Conservation (phyloP, 2,329 filamentous ascomycete genomes). For the Cordyceps pruinosa region DNA sequence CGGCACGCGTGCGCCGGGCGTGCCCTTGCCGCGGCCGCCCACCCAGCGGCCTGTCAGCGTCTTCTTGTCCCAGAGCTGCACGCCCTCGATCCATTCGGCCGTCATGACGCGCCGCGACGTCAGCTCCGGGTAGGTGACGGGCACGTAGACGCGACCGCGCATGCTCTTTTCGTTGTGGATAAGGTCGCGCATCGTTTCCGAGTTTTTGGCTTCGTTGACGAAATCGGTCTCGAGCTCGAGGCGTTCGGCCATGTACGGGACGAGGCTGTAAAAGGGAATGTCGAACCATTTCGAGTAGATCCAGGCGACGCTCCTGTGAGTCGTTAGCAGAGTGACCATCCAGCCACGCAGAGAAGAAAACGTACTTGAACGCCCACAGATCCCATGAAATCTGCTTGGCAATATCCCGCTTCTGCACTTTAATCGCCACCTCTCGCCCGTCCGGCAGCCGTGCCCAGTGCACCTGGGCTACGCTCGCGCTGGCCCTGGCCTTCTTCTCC, state of each 20-base stretch:
- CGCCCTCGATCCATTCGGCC: constrained; percentile 95
- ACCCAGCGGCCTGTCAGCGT: constrained; percentile 71
- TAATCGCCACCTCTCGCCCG: constrained; percentile 87
- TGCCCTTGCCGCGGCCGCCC: constrained; percentile 68
- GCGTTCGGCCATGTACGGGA: constrained; percentile 91
- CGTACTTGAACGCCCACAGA: constrained; percentile 85
- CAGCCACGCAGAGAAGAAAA: constrained; percentile 1
- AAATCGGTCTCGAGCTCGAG: constrained; percentile 92
- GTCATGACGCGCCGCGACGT: constrained; percentile 81
- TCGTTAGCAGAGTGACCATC: constrained; percentile 16
- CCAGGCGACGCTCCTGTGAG: constrained; percentile 61
- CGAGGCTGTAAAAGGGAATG: constrained; percentile 82
- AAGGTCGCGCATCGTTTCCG: constrained; percentile 72
- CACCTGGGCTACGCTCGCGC: constrained; percentile 91
- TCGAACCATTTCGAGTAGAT: constrained; percentile 86
- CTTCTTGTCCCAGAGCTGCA: constrained; percentile 86
- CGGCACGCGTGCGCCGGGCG: constrained; percentile 65
- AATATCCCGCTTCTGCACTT: constrained; percentile 95
- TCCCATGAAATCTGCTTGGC: constrained; percentile 88
- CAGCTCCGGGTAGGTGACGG: constrained; percentile 74
- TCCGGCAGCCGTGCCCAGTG: constrained; percentile 86
- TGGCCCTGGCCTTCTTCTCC: constrained; percentile 58
- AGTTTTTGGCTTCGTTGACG: constrained; percentile 81
- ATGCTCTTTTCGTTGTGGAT: constrained; percentile 71
- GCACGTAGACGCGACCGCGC: constrained; percentile 78